These are phyloP conservation scores for Nakazawaea populi DNA, from an alignment of 805 yeast genomes.

Conservation along the genomic window DNA sequence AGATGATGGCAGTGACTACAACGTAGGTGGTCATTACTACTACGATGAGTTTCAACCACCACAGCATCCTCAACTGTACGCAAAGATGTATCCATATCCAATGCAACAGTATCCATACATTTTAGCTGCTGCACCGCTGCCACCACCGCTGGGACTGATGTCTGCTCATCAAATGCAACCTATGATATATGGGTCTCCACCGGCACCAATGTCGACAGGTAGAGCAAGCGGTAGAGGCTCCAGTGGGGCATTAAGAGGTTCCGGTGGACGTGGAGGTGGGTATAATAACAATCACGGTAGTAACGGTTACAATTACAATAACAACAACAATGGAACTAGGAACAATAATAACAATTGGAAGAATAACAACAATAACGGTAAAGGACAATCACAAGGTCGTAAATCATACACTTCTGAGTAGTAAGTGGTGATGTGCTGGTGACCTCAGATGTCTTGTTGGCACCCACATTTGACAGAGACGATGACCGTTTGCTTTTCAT, in stretches of 20 bases:
- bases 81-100: constrained; percentile 3
- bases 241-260: neutral
- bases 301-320: too few species aligned
- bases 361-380: neutral
- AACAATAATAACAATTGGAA: neutral
- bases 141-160: neutral
- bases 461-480: too few species aligned
- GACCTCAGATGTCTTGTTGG: too few species aligned
- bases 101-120: constrained; percentile 1
- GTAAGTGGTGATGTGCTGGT: too few species aligned
- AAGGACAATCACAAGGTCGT: too few species aligned
- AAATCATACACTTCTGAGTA: too few species aligned
- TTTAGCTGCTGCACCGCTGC: neutral
- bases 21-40: neutral
- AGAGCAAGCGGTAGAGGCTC: neutral
- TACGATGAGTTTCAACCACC: neutral
- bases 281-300: too few species aligned
- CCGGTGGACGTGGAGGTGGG: neutral
- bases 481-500: too few species aligned
- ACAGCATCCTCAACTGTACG: neutral
- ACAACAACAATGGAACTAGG: neutral
- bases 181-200: neutral
- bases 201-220: neutral
- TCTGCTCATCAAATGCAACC: neutral
- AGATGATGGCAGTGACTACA: neutral